Evolutionary conservation across 2,329 filamentous ascomycete species (phyloP), one percentile per base, ranked within the genome.

Genomic region (Calonectria naviculata): DNA sequence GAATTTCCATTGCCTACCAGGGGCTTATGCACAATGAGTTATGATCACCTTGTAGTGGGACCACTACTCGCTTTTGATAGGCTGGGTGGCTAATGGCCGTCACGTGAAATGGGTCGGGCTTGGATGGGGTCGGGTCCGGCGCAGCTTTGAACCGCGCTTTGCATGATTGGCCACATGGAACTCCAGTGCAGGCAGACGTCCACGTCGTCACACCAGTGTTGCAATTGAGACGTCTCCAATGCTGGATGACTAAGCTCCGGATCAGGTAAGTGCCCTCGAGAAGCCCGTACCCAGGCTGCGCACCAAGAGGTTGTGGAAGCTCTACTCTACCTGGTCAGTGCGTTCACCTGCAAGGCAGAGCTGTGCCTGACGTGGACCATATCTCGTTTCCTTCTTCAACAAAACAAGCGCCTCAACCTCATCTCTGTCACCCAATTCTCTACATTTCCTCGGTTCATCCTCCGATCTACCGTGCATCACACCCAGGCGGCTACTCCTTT

Each of bases 341-440:
- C 79, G 68, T 70, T 58, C 17, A 60, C 28, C 71, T 75, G 71
- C 80, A 78, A 83, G 82, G 81, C 82, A 84, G 82, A 83, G 82
- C 81, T 82, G 78, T 83, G 81, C 82, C 82, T 87, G 85, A 87
- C 85, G 85, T 87, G 85, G 83, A 85, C 80, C 73, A 74, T 77
- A 72, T 78, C 77, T 74, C 81, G 79, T 76, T 80, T 75, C 72
- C 73, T 74, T 71, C 73, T 63, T 68, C 68, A 77, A 73, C 78
- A 78, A 79, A 80, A 79, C 80, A 80, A 71, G 76, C 75, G 73
- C 68, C 68, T 66, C 72, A 73, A 69, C 68, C 60, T 73, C 72
- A 71, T 46, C 67, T 49, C 72, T 68, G 47, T 74, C 73, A 71
- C 66, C 67, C 38, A 63, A 62, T 68, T 70, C 66, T 38, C 63